Evolutionary conservation across 192 early-diverging fungal genomes (phyloP).

Genomic region (Lobosporangium transversale): DNA sequence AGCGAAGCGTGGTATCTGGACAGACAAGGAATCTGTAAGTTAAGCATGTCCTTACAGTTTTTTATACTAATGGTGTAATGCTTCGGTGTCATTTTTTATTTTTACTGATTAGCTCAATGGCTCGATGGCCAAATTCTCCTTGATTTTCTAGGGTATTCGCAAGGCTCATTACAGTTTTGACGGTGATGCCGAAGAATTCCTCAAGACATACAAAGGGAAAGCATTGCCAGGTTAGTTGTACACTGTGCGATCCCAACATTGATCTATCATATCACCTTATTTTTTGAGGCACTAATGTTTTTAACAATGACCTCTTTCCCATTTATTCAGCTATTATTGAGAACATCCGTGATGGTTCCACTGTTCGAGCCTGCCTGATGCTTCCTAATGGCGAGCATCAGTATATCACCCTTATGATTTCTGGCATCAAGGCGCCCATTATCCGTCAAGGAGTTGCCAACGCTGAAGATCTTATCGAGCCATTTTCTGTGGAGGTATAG

Average conservation of each 20-base stretch:
- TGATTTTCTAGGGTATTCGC: conserved; percentile 54
- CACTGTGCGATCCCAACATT: no score
- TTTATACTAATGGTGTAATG: no score
- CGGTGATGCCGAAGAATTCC: conserved; percentile 75
- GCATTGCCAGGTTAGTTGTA: conserved; percentile 72
- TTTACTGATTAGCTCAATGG: no score
- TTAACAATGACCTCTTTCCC: background rate
- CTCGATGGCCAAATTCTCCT: no score
- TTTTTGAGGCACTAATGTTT: background rate
- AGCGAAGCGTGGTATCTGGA: conserved; percentile 83
- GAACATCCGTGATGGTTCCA: conserved; percentile 93
- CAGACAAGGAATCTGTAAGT: conserved; percentile 59
- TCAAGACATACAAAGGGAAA: conserved; percentile 82
- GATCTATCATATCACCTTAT: no score
- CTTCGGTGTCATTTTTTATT: no score
- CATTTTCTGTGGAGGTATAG: conserved; percentile 83
- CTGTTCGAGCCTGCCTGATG: conserved; percentile 78
- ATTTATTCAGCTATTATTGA: conserved; percentile 80
- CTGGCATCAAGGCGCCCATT: conserved; percentile 88
- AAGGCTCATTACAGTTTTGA: conserved; percentile 65
- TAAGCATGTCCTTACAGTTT: no score
- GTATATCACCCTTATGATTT: conserved; percentile 80
- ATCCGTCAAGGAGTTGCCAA: conserved; percentile 81
- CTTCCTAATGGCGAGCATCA: conserved; percentile 68
- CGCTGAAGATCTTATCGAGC: conserved; percentile 80